phyloP scores from a whole-genome alignment of 1,284 basidiomycete genomes.

The Microbotryum scabiosae region DNA sequence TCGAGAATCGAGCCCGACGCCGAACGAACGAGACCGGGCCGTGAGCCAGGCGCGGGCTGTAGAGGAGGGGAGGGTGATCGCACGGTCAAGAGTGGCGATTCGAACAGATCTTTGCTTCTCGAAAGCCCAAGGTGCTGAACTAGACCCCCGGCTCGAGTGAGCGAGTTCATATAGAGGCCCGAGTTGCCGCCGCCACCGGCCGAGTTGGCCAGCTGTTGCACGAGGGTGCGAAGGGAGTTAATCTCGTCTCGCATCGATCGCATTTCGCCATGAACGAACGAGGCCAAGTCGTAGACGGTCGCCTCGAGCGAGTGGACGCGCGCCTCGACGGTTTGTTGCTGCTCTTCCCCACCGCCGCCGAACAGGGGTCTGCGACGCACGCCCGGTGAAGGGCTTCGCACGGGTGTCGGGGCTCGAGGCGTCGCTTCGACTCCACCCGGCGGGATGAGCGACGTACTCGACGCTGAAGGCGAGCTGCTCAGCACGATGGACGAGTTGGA shows the following conservation, averaged over 20 bases:
- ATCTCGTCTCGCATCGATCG: constrained; percentile 21
- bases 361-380: background rate
- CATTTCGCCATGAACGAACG: constrained; percentile 16
- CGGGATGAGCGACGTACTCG: background rate
- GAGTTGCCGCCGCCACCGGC: background rate
- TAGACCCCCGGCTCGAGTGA: background rate
- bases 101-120: constrained; percentile 6
- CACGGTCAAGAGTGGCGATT: constrained; percentile 25
- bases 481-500: no score
- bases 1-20: background rate
- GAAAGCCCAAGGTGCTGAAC: constrained; percentile 2
- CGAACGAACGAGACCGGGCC: background rate
- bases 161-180: no score
- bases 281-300: constrained; percentile 18
- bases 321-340: background rate
- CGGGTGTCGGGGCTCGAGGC: no score
- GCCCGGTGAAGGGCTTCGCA: no score
- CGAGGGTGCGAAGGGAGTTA: constrained; percentile 14
- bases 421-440: no score
- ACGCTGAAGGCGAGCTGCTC: constrained; percentile 7
- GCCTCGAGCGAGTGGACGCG: constrained; percentile 22
- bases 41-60: background rate
- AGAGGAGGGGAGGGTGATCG: constrained; percentile 22
- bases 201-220: constrained; percentile 8
- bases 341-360: background rate